Percentiles rank a stretch among this genome's conserved stretches.
Conservation (phyloP, 306 rosid species). For the Prunus kanzakura region DNA sequence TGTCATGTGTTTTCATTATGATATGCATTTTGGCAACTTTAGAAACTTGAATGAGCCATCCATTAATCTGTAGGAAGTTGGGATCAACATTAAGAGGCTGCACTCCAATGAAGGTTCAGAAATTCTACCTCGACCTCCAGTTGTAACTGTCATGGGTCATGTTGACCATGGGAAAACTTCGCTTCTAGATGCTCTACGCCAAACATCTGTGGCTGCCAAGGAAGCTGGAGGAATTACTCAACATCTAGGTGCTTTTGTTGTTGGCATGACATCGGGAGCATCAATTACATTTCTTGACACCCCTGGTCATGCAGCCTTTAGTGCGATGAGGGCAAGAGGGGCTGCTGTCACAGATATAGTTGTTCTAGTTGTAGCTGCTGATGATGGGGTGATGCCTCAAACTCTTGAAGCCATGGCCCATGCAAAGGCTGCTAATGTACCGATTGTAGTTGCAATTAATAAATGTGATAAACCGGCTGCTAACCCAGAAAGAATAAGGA, state of each 20-base stretch:
- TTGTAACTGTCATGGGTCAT: constrained; percentile 98
- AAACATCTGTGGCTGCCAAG: constrained; percentile 88
- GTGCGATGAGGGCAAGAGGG: constrained; percentile 99
- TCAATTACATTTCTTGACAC: constrained; percentile 93
- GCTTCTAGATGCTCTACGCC: constrained; percentile 89
- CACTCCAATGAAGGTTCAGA: constrained; percentile 73
- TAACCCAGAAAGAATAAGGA: constrained; percentile 78
- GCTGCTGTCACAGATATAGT: constrained; percentile 94
- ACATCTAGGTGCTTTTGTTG: constrained; percentile 96
- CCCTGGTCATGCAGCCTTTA: constrained; percentile 98
- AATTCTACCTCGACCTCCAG: constrained; percentile 72
- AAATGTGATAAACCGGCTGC: constrained; percentile 99
- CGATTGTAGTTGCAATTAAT: constrained; percentile 91
- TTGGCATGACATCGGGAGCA: constrained; percentile 85
- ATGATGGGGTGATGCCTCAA: constrained; percentile 99
- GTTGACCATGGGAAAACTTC: constrained; percentile 98
- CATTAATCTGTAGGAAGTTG: constrained; percentile 65
- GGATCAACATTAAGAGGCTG: constrained; percentile 70
- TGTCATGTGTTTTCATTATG: neutral
- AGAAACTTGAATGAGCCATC: constrained; percentile 10
- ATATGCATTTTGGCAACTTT: constrained; percentile 13
- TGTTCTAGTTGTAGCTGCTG: constrained; percentile 94
- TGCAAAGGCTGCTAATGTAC: constrained; percentile 88
- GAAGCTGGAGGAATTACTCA: constrained; percentile 99
- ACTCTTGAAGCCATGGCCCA: constrained; percentile 92